These are phyloP conservation scores for Pyricularia pennisetigena DNA, from an alignment of 2,329 filamentous ascomycete genomes.

Conservation along the genomic window DNA sequence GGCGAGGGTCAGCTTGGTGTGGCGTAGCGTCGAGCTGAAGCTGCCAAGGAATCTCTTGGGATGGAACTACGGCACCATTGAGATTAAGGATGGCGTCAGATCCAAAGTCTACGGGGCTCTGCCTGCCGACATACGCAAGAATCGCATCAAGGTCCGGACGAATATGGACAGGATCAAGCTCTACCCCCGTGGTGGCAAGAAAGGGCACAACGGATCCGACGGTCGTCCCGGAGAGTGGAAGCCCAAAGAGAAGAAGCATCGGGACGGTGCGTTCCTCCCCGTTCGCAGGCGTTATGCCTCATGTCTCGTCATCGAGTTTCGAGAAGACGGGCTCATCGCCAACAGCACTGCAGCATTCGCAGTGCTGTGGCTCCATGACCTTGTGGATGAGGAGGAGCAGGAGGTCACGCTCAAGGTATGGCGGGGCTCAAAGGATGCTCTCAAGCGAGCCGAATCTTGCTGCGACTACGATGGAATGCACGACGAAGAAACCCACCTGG, in stretches of 20 bases:
- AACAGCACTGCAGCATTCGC: conserved; percentile 52
- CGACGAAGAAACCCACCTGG: conserved; percentile 44
- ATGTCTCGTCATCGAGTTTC: conserved; percentile 46
- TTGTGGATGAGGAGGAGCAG: conserved; percentile 55
- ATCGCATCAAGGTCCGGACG: conserved; percentile 18
- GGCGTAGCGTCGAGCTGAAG: conserved; percentile 57
- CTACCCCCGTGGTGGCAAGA: conserved; percentile 20
- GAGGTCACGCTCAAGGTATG: conserved; percentile 52
- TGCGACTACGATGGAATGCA: conserved; percentile 28
- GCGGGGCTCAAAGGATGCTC: conserved; percentile 49
- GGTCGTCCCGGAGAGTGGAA: conserved; percentile 33
- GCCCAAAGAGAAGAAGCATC: conserved; percentile 31
- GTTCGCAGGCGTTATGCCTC: conserved; percentile 52
- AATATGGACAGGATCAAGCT: conserved; percentile 42
- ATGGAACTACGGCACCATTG: conserved; percentile 64
- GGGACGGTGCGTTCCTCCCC: conserved; percentile 38
- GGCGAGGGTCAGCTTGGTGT: conserved; percentile 60
- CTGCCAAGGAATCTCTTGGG: conserved; percentile 49
- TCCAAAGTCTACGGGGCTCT: conserved; percentile 29
- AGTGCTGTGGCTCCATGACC: conserved; percentile 59
- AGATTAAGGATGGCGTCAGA: conserved; percentile 44
- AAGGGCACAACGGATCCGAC: conserved; percentile 16
- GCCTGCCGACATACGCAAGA: conserved; percentile 24
- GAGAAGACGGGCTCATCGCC: conserved; percentile 38
- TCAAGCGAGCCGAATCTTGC: conserved; percentile 24